These are phyloP conservation scores for Leptographium wingfieldii DNA, from an alignment of 2,329 filamentous ascomycete genomes.

Conservation along the genomic window DNA sequence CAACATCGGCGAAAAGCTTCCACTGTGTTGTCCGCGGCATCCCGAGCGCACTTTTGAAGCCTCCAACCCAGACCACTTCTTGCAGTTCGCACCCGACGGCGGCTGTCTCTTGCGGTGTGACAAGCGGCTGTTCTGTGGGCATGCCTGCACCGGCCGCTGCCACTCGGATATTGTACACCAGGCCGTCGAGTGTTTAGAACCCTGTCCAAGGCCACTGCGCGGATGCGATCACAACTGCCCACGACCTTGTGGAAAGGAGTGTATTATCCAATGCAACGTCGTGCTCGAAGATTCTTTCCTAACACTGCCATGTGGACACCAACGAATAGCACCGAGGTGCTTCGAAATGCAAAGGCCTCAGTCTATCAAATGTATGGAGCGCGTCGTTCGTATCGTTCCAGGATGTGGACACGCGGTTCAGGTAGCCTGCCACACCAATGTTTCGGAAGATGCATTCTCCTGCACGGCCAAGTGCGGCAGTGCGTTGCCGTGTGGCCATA, in stretches of 20 bases:
- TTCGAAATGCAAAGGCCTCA: constrained; percentile 30
- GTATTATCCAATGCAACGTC: constrained; percentile 24
- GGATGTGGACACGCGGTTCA: constrained; percentile 41
- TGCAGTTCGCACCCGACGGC: constrained; percentile 43
- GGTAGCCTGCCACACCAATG: constrained; percentile 36
- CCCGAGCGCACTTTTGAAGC: constrained; percentile 35
- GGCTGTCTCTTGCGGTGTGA: constrained; percentile 43
- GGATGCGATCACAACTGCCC: constrained; percentile 34
- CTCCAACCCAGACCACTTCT: constrained; percentile 44
- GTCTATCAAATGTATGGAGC: constrained; percentile 33
- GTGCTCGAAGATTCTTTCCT: constrained; percentile 19
- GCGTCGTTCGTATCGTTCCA: constrained; percentile 34
- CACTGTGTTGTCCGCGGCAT: constrained; percentile 50
- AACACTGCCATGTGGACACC: constrained; percentile 33
- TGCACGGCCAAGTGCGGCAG: constrained; percentile 37
- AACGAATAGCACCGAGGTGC: constrained; percentile 19
- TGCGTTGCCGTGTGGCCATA: constrained; percentile 43
- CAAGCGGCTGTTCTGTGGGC: constrained; percentile 33
- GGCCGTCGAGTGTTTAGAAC: constrained; percentile 30
- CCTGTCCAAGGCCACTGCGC: constrained; percentile 27
- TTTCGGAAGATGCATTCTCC: constrained; percentile 24
- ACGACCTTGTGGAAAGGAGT: constrained; percentile 29
- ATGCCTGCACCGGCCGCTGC: constrained; percentile 31
- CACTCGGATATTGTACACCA: constrained; percentile 35
- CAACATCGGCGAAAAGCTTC: constrained; percentile 37